Evolutionary conservation across 75 land plant genomes (phyloP).

Genomic region (Adiantum capillusveneris): DNA sequence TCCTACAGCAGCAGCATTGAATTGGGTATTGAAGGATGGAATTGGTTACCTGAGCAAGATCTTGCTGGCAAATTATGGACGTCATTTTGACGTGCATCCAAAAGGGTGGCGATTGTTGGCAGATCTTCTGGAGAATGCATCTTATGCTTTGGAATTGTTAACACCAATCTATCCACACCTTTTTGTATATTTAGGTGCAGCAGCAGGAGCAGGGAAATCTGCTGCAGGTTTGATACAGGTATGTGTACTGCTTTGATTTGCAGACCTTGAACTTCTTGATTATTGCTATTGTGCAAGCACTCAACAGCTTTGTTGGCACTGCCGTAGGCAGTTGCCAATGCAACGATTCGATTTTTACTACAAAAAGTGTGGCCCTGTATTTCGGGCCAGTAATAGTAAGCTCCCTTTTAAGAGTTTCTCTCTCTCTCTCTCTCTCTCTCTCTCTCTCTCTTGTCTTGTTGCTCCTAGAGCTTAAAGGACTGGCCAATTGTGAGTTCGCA

Average conservation of each 20-base stretch:
- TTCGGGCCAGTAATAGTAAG: too few relatives aligned
- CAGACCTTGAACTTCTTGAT: too few relatives aligned
- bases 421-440: too few relatives aligned
- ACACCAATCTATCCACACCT: constrained; percentile 91
- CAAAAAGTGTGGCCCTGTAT: too few relatives aligned
- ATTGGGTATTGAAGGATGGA: constrained; percentile 98
- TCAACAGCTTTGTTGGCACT: too few relatives aligned
- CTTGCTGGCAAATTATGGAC: constrained; percentile 86
- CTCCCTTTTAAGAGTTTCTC: too few relatives aligned
- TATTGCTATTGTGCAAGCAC: too few relatives aligned
- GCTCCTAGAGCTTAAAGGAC: too few relatives aligned
- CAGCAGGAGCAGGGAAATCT: constrained; percentile 96
- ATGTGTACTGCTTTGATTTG: not conserved
- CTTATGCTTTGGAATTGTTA: constrained; percentile 82
- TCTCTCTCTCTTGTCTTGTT: too few relatives aligned
- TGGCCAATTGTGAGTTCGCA: too few relatives aligned
- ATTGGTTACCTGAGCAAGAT: constrained; percentile 96
- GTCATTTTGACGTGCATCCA: constrained; percentile 98
- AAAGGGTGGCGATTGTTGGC: constrained; percentile 98
- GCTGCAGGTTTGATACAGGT: constrained; percentile 97
- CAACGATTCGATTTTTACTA: too few relatives aligned
- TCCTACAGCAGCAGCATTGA: constrained; percentile 95
- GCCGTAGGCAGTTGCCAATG: too few relatives aligned
- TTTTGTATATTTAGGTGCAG: constrained; percentile 83
- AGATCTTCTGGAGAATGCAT: constrained; percentile 82